These are phyloP conservation scores for Clavispora phyllophila DNA, from an alignment of 805 yeast genomes.

Conservation along the genomic window DNA sequence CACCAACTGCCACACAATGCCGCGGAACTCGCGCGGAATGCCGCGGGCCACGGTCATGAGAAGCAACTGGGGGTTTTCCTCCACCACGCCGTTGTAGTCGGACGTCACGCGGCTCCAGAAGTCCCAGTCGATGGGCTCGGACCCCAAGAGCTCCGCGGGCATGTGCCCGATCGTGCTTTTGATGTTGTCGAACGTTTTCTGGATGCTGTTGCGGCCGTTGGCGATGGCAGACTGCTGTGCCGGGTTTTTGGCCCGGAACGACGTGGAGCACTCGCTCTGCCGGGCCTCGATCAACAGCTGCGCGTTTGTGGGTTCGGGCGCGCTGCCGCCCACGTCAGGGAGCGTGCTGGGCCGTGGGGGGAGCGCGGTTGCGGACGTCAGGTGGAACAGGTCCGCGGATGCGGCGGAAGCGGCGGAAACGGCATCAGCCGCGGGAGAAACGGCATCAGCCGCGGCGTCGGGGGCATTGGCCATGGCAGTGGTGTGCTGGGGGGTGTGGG, in stretches of 20 bases:
- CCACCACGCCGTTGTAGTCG: constrained; percentile 66
- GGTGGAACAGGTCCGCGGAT: constrained; percentile 1
- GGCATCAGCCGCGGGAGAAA: too few relatives aligned
- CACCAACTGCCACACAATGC: constrained; percentile 89
- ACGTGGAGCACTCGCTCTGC: constrained; percentile 50
- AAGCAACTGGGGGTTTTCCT: constrained; percentile 54
- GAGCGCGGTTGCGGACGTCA: not conserved
- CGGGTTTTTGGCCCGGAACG: constrained; percentile 44
- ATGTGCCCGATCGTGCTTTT: constrained; percentile 41
- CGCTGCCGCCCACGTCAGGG: constrained; percentile 2
- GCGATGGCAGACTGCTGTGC: constrained; percentile 44
- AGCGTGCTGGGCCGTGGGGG: constrained; percentile 4
- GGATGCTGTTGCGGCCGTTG: constrained; percentile 35
- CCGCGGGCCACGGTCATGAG: constrained; percentile 60
- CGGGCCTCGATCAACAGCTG: constrained; percentile 49
- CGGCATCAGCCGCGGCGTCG: too few relatives aligned
- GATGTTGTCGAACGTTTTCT: constrained; percentile 43
- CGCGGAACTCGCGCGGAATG: constrained; percentile 79
- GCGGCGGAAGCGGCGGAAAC: not conserved
- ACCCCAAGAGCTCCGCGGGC: constrained; percentile 13
- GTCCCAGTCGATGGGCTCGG: constrained; percentile 59
- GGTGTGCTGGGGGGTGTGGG: not conserved
- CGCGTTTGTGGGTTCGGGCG: constrained; percentile 2
- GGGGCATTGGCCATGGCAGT: too few relatives aligned
- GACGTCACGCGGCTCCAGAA: constrained; percentile 83